Evolutionary conservation across 306 rosid species (phyloP).

Genomic region (Dicorynia guianensis): DNA sequence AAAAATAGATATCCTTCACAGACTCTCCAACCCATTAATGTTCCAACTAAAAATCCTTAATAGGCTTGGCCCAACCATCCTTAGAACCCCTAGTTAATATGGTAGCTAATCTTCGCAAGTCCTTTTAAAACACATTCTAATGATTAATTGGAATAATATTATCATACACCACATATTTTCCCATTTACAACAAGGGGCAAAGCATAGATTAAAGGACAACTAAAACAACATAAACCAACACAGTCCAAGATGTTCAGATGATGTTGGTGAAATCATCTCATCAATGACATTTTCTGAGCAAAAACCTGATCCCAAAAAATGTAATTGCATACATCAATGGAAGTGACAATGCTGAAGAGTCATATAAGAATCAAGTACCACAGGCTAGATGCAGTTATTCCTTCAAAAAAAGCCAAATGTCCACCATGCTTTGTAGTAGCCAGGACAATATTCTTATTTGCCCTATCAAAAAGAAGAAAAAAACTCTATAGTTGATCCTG

Average conservation of each 20-base stretch:
- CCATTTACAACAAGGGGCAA: neutral
- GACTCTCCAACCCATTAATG: too few species aligned
- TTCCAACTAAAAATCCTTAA: too few species aligned
- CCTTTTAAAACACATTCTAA: too few species aligned
- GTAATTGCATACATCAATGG: constrained; percentile 18
- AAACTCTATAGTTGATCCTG: constrained; percentile 3
- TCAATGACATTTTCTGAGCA: neutral
- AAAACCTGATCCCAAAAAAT: neutral
- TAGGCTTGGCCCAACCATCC: too few species aligned
- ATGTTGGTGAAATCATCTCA: neutral
- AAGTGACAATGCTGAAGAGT: constrained; percentile 29
- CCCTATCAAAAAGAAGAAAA: constrained; percentile 48
- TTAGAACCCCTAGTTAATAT: too few species aligned
- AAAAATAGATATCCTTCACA: too few species aligned
- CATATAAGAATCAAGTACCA: constrained; percentile 56
- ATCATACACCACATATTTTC: neutral
- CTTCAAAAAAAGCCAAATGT: constrained; percentile 89
- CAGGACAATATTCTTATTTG: constrained; percentile 71
- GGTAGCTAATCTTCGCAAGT: too few species aligned
- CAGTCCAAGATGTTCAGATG: neutral
- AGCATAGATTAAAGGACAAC: neutral
- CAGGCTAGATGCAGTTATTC: constrained; percentile 76
- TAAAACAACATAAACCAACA: constrained; percentile 8
- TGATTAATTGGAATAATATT: neutral
- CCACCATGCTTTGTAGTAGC: constrained; percentile 84